These are phyloP conservation scores for Hypoxylon sp. DNA, from an alignment of 2,329 filamentous ascomycete species.

Conservation along the genomic window DNA sequence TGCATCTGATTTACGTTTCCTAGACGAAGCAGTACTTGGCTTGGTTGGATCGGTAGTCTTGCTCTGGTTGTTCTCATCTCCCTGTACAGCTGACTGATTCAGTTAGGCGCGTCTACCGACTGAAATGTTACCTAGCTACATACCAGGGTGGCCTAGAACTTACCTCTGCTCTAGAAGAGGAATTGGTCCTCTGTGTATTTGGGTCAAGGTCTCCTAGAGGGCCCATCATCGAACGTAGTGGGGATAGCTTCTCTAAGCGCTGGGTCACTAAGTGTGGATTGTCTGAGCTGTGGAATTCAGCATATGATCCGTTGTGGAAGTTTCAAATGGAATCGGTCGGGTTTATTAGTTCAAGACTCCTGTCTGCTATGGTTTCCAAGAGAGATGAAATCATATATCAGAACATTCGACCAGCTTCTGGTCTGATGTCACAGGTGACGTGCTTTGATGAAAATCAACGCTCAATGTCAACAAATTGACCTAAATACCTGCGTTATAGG, in stretches of 20 bases:
- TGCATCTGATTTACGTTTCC: conserved; percentile 48
- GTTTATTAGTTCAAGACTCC: neutral
- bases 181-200: conserved; percentile 1
- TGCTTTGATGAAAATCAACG: conserved; percentile 1
- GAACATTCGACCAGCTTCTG: neutral
- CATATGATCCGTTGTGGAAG: neutral
- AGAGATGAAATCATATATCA: neutral
- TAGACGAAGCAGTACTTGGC: conserved; percentile 5
- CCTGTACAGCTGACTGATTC: neutral
- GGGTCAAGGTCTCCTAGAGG: conserved; percentile 3
- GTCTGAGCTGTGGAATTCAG: neutral
- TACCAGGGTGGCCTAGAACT: neutral
- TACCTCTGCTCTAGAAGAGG: neutral
- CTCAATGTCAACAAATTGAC: conserved; percentile 13
- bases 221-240: neutral
- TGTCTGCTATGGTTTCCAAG: neutral
- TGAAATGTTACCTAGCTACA: neutral
- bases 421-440: conserved; percentile 21
- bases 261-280: neutral
- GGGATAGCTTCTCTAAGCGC: neutral
- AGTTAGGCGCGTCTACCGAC: neutral
- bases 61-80: conserved; percentile 7
- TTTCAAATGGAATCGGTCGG: neutral
- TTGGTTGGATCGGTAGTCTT: conserved; percentile 1
- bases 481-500: neutral